These are phyloP conservation scores for Talaromyces nanjingensis DNA, from an alignment of 495 filamentous ascomycete genomes.

Conservation along the genomic window DNA sequence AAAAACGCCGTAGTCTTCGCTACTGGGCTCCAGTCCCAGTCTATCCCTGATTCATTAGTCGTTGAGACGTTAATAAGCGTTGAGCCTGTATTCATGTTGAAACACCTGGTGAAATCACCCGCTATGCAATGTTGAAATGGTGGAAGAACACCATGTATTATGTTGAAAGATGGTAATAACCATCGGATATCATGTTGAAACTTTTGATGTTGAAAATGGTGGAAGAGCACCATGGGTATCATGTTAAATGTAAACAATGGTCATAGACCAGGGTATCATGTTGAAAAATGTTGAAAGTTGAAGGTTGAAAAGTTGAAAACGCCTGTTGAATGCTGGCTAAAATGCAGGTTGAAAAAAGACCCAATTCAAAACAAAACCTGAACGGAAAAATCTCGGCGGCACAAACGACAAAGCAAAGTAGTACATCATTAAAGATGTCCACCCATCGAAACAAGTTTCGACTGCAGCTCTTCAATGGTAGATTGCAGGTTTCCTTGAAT, in stretches of 20 bases:
- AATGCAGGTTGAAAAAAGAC: slow-evolving; percentile 7
- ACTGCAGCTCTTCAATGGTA: slow-evolving; percentile 10
- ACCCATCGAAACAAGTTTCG: slow-evolving; percentile 1
- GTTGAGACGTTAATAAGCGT: slow-evolving; percentile 9
- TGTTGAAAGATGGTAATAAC: neutral
- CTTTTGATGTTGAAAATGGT: neutral
- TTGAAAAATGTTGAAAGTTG: slow-evolving; percentile 3
- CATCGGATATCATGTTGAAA: neutral
- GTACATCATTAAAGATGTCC: slow-evolving; percentile 1
- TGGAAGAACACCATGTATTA: neutral
- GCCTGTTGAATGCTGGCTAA: slow-evolving; percentile 7
- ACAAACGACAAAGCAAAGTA: neutral
- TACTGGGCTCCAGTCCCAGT: slow-evolving; percentile 3
- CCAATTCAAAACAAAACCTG: slow-evolving; percentile 1
- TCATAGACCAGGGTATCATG: slow-evolving; percentile 5
- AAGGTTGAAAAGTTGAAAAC: slow-evolving; percentile 3
- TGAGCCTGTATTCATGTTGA: slow-evolving; percentile 7
- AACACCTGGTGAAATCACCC: neutral
- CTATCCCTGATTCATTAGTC: slow-evolving; percentile 4
- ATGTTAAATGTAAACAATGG: slow-evolving; percentile 5
- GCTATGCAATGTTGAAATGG: slow-evolving; percentile 6
- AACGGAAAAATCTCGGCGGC: neutral
- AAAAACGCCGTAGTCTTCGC: neutral
- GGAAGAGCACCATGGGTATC: neutral
- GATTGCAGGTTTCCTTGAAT: slow-evolving; percentile 5